Evolutionary conservation across 345 rosid species (phyloP), one percentile per base, ranked within the genome.

Genomic region (Eucalyptus tenuipes): DNA sequence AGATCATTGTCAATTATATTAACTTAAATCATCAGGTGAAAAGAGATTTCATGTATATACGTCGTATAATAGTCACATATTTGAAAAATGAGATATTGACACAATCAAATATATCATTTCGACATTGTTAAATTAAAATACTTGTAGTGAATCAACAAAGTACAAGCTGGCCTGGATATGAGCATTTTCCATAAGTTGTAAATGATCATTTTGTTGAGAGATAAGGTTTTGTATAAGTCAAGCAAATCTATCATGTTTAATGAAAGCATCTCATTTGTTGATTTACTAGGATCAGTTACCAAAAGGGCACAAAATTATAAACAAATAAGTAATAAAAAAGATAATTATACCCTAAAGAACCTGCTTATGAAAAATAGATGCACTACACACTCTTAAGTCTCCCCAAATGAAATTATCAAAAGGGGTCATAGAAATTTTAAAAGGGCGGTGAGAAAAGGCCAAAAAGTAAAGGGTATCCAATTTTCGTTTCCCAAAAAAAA

Each of bases 21-120:
- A 13, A 13, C 17, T 61, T 61, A 61, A 61, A 14, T 29, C 1
- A 7, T 6, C 0, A 14, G 15, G 3, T 64, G 37, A 16, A n/a
- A n/a, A 7, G 37, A n/a, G 40, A n/a, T n/a, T 64, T n/a, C 1
- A n/a, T 15, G 20, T 14, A n/a, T 8, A 64, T 4, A n/a, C 1
- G 10, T 7, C 1, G 0, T 15, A n/a, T 14, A n/a, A 64, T 64
- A n/a, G 17, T n/a, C 22, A 14, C 20, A n/a, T 15, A 33, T 33
- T 68, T 10, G 1, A 0, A 2, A 20, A 3, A 5, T 1, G 45
- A 37, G 27, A 37, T 6, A 18, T 71, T 20, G 2, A 10, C 4
- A 1, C 0, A 3, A 20, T 71, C 27, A 37, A 37, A 71, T 71
- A 3, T 71, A 71, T 37, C 25, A 71, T 18, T 10, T 1, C 2